Evolutionary conservation across 345 rosid species (phyloP).

Genomic region (Salix brachista): DNA sequence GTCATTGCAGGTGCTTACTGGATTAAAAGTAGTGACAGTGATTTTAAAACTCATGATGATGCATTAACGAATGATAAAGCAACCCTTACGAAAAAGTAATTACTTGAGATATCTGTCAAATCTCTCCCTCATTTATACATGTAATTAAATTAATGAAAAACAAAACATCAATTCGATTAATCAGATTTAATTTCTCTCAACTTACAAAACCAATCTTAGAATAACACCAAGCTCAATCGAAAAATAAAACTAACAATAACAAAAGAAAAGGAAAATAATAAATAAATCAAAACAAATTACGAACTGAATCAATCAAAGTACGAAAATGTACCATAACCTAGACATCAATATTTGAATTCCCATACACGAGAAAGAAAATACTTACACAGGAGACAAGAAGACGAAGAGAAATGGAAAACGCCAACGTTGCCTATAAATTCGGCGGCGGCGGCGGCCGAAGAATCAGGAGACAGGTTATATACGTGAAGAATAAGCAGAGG

Average conservation of each 20-base stretch:
- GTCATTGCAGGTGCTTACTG: neutral
- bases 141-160: neutral
- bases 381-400: neutral
- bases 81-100: neutral
- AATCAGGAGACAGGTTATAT: neutral
- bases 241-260: neutral
- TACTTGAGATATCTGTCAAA: neutral
- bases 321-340: neutral
- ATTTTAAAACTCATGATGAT: neutral
- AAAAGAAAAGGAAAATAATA: neutral
- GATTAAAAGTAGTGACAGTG: neutral
- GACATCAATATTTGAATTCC: neutral
- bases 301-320: neutral
- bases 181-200: neutral
- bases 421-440: conserved; percentile 2
- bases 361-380: neutral
- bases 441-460: neutral
- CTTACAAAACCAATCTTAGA: no score
- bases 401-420: neutral
- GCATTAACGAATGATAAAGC: neutral
- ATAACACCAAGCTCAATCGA: neutral
- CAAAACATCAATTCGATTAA: neutral
- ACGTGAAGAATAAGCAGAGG: neutral
- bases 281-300: neutral
- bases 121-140: neutral